Percentiles rank a stretch among this genome's conserved stretches.
phyloP scores from a whole-genome alignment of 2,329 filamentous ascomycete species.

The Colletotrichum magnum region DNA sequence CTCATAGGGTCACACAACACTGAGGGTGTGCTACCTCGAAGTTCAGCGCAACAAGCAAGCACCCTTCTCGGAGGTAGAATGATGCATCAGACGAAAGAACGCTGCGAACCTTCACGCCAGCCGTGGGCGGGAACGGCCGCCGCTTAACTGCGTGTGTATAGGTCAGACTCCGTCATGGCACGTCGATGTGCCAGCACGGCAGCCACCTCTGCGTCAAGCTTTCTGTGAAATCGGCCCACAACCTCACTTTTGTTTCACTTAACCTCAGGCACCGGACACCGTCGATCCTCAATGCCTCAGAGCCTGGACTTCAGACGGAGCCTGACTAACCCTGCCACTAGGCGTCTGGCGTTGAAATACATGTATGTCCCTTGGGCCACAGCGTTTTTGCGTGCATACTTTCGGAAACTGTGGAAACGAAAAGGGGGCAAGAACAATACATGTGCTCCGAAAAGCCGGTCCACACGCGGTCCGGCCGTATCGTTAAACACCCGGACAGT shows the following conservation, averaged over 20 bases:
- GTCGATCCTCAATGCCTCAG: conserved; percentile 33
- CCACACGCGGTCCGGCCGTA: too few species aligned
- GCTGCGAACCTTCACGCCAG: background rate
- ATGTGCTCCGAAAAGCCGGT: background rate
- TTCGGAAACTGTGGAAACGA: background rate
- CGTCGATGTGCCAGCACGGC: background rate
- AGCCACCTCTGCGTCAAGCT: conserved; percentile 29
- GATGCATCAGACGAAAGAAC: conserved; percentile 26
- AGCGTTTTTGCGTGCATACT: background rate
- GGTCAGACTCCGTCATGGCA: background rate
- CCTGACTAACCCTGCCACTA: conserved; percentile 14
- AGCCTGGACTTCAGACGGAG: conserved; percentile 31
- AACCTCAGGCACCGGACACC: conserved; percentile 25
- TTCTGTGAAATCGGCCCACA: conserved; percentile 21
- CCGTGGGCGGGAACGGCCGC: conserved; percentile 30
- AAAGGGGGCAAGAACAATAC: background rate
- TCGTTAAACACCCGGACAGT: conserved; percentile 3
- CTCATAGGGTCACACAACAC: background rate
- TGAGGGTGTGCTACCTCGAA: conserved; percentile 15
- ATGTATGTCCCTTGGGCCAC: background rate
- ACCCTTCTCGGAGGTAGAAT: conserved; percentile 12
- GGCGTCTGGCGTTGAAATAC: background rate
- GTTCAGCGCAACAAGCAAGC: conserved; percentile 26
- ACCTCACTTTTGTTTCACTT: conserved; percentile 40
- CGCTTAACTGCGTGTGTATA: conserved; percentile 20